Base-by-base conservation (phyloP, 306 rosid genomes). In the Cotoneaster glaucophyllus region DNA sequence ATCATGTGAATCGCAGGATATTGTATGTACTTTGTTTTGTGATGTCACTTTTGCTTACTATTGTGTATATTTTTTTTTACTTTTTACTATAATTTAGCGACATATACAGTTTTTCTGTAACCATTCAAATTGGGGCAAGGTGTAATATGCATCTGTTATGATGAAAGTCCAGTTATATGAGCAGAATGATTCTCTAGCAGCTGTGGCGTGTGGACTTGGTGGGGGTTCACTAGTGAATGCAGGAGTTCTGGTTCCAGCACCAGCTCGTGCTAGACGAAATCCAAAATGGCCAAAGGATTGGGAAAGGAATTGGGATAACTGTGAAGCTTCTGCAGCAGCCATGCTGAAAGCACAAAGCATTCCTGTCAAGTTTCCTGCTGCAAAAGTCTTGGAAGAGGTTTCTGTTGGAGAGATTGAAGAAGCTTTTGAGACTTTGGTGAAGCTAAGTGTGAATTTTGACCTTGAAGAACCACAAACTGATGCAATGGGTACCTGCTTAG, bases 181-280 rank as follows among this genome's bases (percentile, higher is more conserved):
- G 62, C 82, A 82, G 69, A 64, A 62, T 74, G 85, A 74, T 78
- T 74, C 77, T 61, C 26, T 78, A 31, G 85, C 80, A 26, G 76
- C 77, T 28, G 77, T 64, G 37, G 85, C 80, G 44, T 82, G 85
- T 74, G 85, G 85, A 37, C 77, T 82, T 58, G 85, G 85, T 71
- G 85, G 85, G 63, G 82, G 82, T 74, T 82, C 80, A 44, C 74
- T 82, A 39, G 79, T 74, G 80, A 82, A 82, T 78, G 82, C 85
- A 50, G 85, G 82, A 63, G 82, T 82, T 43, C 63, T 82, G 77
- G 31, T 82, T 56, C 82, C 85, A 24, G 58, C 82, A 74, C 77
- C 82, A 17, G 79, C 56, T 69, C 65, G 65, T 28, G 79, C 67
- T 32, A 74, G 85, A 64, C 76, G 82, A 34, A 52, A 74, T 78